Conservation (phyloP, 208 protist species). For the Trypanosoma melophagium region DNA sequence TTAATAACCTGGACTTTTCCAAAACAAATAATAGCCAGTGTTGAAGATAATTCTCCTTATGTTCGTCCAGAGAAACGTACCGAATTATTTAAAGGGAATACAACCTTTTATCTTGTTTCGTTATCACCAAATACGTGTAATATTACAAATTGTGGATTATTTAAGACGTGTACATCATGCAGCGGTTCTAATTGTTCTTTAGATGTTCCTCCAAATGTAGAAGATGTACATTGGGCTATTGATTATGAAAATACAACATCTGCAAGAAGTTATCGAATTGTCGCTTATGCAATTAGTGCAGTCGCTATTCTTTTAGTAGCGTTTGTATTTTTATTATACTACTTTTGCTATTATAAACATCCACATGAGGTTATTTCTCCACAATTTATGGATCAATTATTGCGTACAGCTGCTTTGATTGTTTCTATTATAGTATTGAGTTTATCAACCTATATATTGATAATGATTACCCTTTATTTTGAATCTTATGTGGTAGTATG, state of each 20-base stretch:
- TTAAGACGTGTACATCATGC: slow-evolving; percentile 12
- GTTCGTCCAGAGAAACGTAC: slow-evolving; percentile 12
- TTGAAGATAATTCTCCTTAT: slow-evolving; percentile 41
- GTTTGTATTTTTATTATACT: slow-evolving; percentile 31
- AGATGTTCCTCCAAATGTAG: not conserved
- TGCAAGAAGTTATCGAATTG: slow-evolving; percentile 21
- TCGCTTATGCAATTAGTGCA: slow-evolving; percentile 24
- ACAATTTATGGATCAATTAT: slow-evolving; percentile 27
- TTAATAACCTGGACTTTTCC: slow-evolving; percentile 34
- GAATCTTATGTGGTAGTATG: slow-evolving; percentile 31
- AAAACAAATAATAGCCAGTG: slow-evolving; percentile 28
- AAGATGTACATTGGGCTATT: not conserved
- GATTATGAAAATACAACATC: not conserved
- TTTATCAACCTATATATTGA: slow-evolving; percentile 27
- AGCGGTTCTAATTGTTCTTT: slow-evolving; percentile 3
- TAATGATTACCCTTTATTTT: slow-evolving; percentile 26
- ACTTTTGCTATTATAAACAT: slow-evolving; percentile 20
- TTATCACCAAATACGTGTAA: not conserved
- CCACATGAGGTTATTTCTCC: slow-evolving; percentile 54
- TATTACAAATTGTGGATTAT: slow-evolving; percentile 1
- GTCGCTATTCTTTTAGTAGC: slow-evolving; percentile 25
- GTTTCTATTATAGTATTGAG: slow-evolving; percentile 25
- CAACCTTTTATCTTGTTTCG: slow-evolving; percentile 13
- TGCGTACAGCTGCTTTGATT: slow-evolving; percentile 20
- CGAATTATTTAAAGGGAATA: slow-evolving; percentile 1